phyloP scores from a whole-genome alignment of 164 flowering plant species.

The Vitis vinifera region DNA sequence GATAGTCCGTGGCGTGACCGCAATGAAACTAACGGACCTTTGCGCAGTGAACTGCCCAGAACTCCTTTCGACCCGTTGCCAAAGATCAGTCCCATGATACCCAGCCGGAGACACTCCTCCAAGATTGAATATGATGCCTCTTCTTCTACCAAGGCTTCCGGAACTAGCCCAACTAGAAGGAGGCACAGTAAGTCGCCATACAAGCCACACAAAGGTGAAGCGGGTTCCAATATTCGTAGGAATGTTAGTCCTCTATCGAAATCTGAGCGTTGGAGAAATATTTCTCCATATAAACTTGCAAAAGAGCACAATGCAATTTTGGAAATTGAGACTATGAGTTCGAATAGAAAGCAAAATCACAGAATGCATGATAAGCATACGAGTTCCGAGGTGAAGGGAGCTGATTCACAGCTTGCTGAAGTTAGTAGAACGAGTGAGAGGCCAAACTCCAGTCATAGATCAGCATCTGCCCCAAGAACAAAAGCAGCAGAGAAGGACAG shows the following conservation, averaged over 20 bases:
- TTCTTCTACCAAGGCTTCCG: conserved; percentile 18
- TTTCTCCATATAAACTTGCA: conserved; percentile 41
- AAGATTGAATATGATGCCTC: conserved; percentile 20
- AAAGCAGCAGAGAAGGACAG: conserved; percentile 32
- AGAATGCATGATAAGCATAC: conserved; percentile 12
- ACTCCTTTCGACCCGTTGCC: conserved; percentile 11
- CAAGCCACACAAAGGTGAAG: conserved; percentile 30
- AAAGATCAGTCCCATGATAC: conserved; percentile 22
- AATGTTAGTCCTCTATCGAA: conserved; percentile 37
- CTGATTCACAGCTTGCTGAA: conserved; percentile 12
- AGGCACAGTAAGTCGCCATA: conserved; percentile 48
- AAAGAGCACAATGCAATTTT: conserved; percentile 17
- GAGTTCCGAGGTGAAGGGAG: conserved; percentile 11
- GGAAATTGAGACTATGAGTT: conserved; percentile 11
- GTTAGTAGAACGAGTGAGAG: conserved; percentile 19
- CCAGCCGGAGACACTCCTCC: conserved; percentile 12
- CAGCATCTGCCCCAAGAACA: conserved; percentile 48
- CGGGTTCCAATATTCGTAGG: conserved; percentile 10
- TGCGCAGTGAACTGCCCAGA: conserved; percentile 6
- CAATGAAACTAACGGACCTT: conserved; percentile 9
- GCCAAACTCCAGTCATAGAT: conserved; percentile 33
- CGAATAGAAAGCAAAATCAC: conserved; percentile 21
- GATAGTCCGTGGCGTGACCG: conserved; percentile 39
- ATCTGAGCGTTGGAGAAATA: conserved; percentile 32
- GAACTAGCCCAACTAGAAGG: conserved; percentile 21